Conservation (phyloP, 768 basidiomycete species). For the Sistotremastrum niveocremeum region DNA sequence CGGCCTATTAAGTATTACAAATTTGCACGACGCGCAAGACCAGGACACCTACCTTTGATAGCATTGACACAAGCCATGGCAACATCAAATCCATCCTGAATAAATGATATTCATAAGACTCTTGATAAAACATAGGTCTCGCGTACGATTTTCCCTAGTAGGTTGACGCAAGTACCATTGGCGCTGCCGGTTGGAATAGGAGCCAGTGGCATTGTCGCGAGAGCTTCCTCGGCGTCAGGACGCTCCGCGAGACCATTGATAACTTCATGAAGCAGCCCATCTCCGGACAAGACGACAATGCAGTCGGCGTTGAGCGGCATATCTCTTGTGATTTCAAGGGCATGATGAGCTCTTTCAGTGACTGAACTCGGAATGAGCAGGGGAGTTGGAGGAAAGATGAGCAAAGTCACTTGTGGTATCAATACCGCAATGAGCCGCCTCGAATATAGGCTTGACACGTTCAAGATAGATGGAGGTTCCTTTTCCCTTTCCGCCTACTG, state of each 20-base stretch:
- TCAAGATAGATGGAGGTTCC: slow-evolving; percentile 37
- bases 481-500: slow-evolving; percentile 70
- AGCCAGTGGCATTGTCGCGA: slow-evolving; percentile 48
- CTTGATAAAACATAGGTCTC: not conserved
- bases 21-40: not conserved
- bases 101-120: slow-evolving; percentile 1
- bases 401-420: slow-evolving; percentile 46
- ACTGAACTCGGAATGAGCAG: slow-evolving; percentile 25
- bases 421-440: slow-evolving; percentile 46
- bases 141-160: slow-evolving; percentile 53
- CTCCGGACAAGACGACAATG: slow-evolving; percentile 65
- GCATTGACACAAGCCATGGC: slow-evolving; percentile 60
- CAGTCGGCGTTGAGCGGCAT: slow-evolving; percentile 46
- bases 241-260: slow-evolving; percentile 72
- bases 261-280: slow-evolving; percentile 74
- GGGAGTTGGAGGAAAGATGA: not conserved
- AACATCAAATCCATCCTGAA: slow-evolving; percentile 57
- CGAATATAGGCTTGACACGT: slow-evolving; percentile 59
- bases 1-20: slow-evolving; percentile 29
- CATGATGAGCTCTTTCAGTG: slow-evolving; percentile 52
- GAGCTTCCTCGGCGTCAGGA: slow-evolving; percentile 40
- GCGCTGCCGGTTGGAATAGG: slow-evolving; percentile 77
- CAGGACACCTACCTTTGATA: slow-evolving; percentile 48
- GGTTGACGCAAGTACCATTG: slow-evolving; percentile 61
- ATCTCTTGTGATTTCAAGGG: slow-evolving; percentile 44